A percentile compares a stretch with the other conserved stretches of the same genome.
Conservation (phyloP, 139 green algal species). For the Picochlorum sp. region DNA sequence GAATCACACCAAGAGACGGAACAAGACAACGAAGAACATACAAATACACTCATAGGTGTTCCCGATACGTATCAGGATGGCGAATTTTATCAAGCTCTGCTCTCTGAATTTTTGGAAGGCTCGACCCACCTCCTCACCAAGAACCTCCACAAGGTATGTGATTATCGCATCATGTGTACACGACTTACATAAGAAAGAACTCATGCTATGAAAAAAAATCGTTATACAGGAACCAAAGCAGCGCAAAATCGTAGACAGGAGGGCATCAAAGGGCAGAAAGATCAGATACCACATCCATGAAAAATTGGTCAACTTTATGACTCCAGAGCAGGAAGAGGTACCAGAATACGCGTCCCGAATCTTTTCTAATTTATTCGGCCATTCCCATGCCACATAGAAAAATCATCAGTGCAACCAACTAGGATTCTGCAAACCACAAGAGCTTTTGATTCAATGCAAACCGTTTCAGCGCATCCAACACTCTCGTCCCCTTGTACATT, state of each 20-base stretch:
- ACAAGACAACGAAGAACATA: no score
- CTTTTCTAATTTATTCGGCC: slow-evolving; percentile 81
- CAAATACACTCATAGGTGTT: no score
- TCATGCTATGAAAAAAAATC: no score
- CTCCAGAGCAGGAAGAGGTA: slow-evolving; percentile 41
- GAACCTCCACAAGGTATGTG: neutral
- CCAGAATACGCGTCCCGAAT: slow-evolving; percentile 55
- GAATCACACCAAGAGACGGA: no score
- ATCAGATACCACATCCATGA: slow-evolving; percentile 79
- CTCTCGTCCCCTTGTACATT: slow-evolving; percentile 15
- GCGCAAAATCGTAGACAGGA: slow-evolving; percentile 73
- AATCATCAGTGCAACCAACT: neutral
- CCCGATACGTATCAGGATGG: slow-evolving; percentile 78
- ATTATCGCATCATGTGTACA: no score
- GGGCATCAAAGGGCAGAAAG: slow-evolving; percentile 85
- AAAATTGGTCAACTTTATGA: slow-evolving; percentile 90
- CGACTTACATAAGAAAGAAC: no score
- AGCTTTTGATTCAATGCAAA: slow-evolving; percentile 10
- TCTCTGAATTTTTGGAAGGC: slow-evolving; percentile 82
- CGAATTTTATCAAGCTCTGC: slow-evolving; percentile 87
- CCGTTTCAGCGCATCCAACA: slow-evolving; percentile 16
- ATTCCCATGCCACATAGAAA: neutral
- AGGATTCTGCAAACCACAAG: slow-evolving; percentile 8
- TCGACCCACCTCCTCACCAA: neutral
- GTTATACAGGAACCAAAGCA: slow-evolving; percentile 51